Evolutionary conservation across 2,329 filamentous ascomycete genomes (phyloP), one percentile per base, ranked within the genome.

Genomic region (Pseudopithomyces chartarum): DNA sequence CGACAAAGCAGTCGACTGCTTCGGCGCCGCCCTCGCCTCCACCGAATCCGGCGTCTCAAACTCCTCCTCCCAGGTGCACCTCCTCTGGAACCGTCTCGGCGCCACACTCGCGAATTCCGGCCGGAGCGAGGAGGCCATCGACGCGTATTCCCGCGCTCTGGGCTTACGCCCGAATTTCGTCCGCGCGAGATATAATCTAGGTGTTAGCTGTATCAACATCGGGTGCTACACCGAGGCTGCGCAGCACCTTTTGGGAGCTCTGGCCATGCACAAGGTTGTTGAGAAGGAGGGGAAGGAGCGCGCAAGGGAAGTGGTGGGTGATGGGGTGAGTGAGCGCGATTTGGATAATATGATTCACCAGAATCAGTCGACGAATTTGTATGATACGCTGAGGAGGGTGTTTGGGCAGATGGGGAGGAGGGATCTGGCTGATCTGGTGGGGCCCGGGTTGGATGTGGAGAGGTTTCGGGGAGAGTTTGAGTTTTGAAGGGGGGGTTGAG

Each of bases 1-100:
- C 80, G 91, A 95, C 74, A 99, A 99, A 80, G 95, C 95, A 0
- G 94, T 99, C 36, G 95, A 99, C 81, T 99, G 96, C 82, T 99
- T 99, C 85, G 90, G 90, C 54, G 89, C 94, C 0, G 94, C 96
- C 0, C 86, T 99, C 22, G 90, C 91, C 57, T 91, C 87, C 22
- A 92, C 91, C 0, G 92, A 97, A 76, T 85, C 88, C 34, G 95
- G 95, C 56, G 86, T 87, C 8, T 90, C 88, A 57, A 98, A 97
- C 79, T 88, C 91, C 60, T 87, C 88, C 67, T 88, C 90, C 69
- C 92, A 97, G 77, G 82, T 97, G 1, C 95, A 98, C 73, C 86
- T 99, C 19, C 87, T 99, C 29, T 99, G 95, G 95, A 99, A 99
- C 81, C 87, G 95, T 2, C 88, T 99, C 0, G 95, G 95, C 40